Conservation (phyloP, 1,284 basidiomycete genomes). For the Ganoderma leucocontextum region DNA sequence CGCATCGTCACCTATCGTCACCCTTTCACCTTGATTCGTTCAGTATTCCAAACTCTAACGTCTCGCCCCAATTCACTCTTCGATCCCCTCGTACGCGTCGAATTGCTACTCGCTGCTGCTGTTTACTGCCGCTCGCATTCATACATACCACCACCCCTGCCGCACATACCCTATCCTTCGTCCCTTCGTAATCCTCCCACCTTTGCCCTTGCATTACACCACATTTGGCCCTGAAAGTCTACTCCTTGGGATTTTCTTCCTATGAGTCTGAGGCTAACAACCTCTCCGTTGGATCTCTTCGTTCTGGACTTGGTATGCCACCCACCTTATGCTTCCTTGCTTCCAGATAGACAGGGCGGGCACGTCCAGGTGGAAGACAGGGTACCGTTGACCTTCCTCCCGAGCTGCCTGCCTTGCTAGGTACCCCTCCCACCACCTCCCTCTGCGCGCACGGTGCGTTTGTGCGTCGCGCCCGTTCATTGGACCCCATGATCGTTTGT, state of each 20-base stretch:
- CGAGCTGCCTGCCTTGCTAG: neutral
- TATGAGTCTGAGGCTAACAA: neutral
- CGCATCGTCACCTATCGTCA: constrained; percentile 16
- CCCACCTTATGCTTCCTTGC: constrained; percentile 2
- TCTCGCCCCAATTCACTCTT: constrained; percentile 3
- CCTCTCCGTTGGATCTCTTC: neutral
- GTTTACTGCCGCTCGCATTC: constrained; percentile 26
- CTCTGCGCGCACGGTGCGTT: constrained; percentile 2
- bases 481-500: constrained; percentile 13
- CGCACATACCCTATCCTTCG: constrained; percentile 13
- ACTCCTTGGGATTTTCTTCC: neutral
- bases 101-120: constrained; percentile 28
- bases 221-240: neutral
- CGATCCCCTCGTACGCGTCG: constrained; percentile 22
- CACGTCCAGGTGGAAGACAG: neutral
- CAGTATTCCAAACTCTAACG: constrained; percentile 8
- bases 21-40: neutral
- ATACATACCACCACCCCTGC: constrained; percentile 28
- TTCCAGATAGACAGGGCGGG: neutral
- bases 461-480: constrained; percentile 3
- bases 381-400: neutral
- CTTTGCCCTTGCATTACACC: neutral
- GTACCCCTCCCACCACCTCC: neutral
- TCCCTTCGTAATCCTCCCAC: constrained; percentile 19
- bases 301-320: constrained; percentile 4